A percentile compares a stretch with the other conserved stretches of the same genome.
These are phyloP conservation scores for Didymella sp. DNA, from an alignment of 2,329 filamentous ascomycete genomes.

Conservation along the genomic window DNA sequence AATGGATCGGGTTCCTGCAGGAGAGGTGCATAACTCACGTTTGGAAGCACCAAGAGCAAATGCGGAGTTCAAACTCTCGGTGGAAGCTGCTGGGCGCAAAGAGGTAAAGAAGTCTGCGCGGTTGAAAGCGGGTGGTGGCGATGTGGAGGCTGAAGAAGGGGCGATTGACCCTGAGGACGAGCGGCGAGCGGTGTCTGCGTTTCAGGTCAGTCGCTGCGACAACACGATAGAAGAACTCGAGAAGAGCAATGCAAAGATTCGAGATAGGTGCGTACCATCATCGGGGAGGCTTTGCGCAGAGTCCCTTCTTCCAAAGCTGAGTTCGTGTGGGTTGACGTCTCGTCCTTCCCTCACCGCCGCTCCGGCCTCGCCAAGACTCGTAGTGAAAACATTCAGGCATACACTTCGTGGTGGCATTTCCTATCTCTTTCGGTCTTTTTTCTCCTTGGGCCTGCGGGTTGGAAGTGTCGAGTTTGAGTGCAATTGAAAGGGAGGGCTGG, in stretches of 20 bases:
- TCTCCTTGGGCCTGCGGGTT: constrained; percentile 24
- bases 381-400: constrained; percentile 48
- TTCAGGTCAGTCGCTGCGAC: constrained; percentile 18
- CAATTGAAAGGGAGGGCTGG: constrained; percentile 24
- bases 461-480: constrained; percentile 14
- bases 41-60: constrained; percentile 31
- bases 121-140: constrained; percentile 31
- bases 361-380: constrained; percentile 39
- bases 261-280: constrained; percentile 28
- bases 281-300: constrained; percentile 36
- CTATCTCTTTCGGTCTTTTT: constrained; percentile 20
- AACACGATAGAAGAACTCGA: background rate
- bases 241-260: background rate
- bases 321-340: constrained; percentile 21
- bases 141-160: constrained; percentile 25
- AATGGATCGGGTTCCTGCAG: constrained; percentile 38
- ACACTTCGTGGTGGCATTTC: constrained; percentile 48
- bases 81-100: constrained; percentile 34
- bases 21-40: constrained; percentile 36
- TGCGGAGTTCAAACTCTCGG: constrained; percentile 33
- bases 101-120: constrained; percentile 35
- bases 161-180: constrained; percentile 34
- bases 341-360: constrained; percentile 38
- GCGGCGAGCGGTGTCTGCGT: constrained; percentile 27
- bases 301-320: constrained; percentile 35